Base-by-base conservation (phyloP, 345 rosid genomes). In the Xanthoceras sorbifolium region DNA sequence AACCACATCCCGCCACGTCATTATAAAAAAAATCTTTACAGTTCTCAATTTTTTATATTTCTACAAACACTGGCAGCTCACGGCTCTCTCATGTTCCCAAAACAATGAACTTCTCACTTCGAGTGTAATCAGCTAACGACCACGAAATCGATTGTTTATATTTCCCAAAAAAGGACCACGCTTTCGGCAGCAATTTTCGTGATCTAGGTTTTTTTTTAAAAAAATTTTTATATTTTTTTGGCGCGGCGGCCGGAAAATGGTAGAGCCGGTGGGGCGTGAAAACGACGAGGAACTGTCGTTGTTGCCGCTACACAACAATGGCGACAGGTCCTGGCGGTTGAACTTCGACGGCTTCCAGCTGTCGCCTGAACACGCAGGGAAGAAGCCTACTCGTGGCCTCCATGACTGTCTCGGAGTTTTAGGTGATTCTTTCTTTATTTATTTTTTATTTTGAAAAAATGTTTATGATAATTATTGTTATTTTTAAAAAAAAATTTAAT, bases 271-370 rank as follows among this genome's bases (percentile, higher is more conserved):
- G 76, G 60, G 31, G 15, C 15, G 20, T 22, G 81, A 81, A 52
- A 72, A 20, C 26, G 93, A 86, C 22, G 99, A 96, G 86, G 97
- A 83, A 82, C 81, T 84, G 69, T 81, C 85, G 29, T 84, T 92
- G 67, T 80, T 92, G 82, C 29, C 84, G 18, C 83, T 66, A 64
- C 77, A 80, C 65, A 76, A 61, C 81, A 83, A 82, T 72, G 92
- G 86, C 26, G 98, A 94, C 69, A 71, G 44, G 1, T 92, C 99
- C 6, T 96, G 99, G 99, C 93, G 94, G 76, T 79, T 96, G 61
- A 96, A 96, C 87, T 96, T 96, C 85, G 94, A 93, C 23, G 90
- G 92, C 3, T 84, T 85, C 77, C 89, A 88, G 85, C 71, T 89
- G 20, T 85, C 90, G 1, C 17, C 92, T 0, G 90, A 88, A 70